A percentile compares a stretch with the other conserved stretches of the same genome.
phyloP scores from a whole-genome alignment of 352 stramenopile genomes.

The Globisporangium rhizosaccharum region DNA sequence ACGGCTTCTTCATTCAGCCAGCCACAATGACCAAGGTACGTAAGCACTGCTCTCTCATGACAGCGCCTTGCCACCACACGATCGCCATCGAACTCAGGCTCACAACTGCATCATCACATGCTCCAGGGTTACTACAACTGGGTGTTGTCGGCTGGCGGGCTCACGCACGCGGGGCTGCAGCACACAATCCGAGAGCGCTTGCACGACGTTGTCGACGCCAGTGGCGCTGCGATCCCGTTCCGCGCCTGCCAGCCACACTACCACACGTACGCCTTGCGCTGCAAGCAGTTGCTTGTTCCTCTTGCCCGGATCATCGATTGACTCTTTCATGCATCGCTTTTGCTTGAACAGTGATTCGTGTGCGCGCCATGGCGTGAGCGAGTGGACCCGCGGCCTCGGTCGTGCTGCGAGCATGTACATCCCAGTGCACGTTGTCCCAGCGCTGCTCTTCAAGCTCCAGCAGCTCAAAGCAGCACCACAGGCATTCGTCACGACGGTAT shows the following conservation, averaged over 20 bases:
- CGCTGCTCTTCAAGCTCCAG: conserved; percentile 68
- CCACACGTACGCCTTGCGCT: conserved; percentile 33
- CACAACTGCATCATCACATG: too few relatives aligned
- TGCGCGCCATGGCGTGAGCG: conserved; percentile 62
- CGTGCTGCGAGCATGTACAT: conserved; percentile 74
- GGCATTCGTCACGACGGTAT: conserved; percentile 36
- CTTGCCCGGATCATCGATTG: too few relatives aligned
- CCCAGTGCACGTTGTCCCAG: conserved; percentile 71
- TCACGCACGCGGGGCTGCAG: conserved; percentile 70
- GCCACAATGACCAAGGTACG: conserved; percentile 64
- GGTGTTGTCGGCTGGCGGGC: conserved; percentile 63
- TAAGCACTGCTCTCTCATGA: neutral
- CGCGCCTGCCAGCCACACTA: conserved; percentile 83
- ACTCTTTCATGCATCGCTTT: too few relatives aligned
- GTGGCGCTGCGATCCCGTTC: conserved; percentile 41
- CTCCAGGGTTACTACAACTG: conserved; percentile 78
- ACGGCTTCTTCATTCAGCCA: conserved; percentile 69
- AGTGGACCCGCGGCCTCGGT: conserved; percentile 64
- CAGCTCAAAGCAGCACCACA: conserved; percentile 50
- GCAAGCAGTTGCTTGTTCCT: too few relatives aligned
- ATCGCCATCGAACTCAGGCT: neutral
- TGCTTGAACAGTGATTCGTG: conserved; percentile 44
- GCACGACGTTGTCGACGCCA: conserved; percentile 34
- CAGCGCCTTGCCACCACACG: neutral
- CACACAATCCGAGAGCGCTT: conserved; percentile 60